Evolutionary conservation across 2,329 filamentous ascomycete genomes (phyloP), one percentile per base, ranked within the genome.

Genomic region (Allantophomopsis cytisporea): DNA sequence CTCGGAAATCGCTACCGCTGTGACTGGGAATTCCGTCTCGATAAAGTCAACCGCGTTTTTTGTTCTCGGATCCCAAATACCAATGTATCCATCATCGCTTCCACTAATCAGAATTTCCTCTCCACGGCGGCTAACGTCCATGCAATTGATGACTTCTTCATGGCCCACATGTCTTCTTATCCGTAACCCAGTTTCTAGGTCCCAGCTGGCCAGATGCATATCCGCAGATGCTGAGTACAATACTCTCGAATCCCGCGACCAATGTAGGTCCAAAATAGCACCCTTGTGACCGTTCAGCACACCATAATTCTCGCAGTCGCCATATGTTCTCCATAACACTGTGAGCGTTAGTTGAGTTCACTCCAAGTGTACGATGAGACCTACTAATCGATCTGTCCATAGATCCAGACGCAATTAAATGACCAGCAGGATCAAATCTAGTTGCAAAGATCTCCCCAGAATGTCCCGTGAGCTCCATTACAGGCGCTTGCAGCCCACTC

Each of bases 261-360:
- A 98, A 56, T 94, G 87, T 35, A 98, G 65, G 60, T 96, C 91
- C 18, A 96, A 68, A 37, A 98, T 68, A 2, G 91, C 91, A 48
- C 86, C 86, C 56, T 85, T 87, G 64, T 98, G 91, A 28, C 91
- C 91, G 7, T 69, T 86, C 39, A 98, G 68, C 20, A 84, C 65
- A 43, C 89, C 88, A 54, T 95, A 95, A 63, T 98, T 98, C 54
- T 94, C 84, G 64, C 89, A 95, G 51, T 86, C 74, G 53, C 87
- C 89, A 45, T 89, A 87, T 2, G 88, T 93, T 52, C 83, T 77
- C 91, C 91, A 98, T 21, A 98, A 72, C 62, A 96, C 85, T 93
- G 43, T 8, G 15, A 8, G 23, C 8, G 16, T 28, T 48, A 54
- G 52, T 43, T 39, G 56, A 43, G n/a, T 41, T 16, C 17, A 18